These are phyloP conservation scores for Graphilbum fragrans DNA, from an alignment of 2,329 filamentous ascomycete species.

Conservation along the genomic window DNA sequence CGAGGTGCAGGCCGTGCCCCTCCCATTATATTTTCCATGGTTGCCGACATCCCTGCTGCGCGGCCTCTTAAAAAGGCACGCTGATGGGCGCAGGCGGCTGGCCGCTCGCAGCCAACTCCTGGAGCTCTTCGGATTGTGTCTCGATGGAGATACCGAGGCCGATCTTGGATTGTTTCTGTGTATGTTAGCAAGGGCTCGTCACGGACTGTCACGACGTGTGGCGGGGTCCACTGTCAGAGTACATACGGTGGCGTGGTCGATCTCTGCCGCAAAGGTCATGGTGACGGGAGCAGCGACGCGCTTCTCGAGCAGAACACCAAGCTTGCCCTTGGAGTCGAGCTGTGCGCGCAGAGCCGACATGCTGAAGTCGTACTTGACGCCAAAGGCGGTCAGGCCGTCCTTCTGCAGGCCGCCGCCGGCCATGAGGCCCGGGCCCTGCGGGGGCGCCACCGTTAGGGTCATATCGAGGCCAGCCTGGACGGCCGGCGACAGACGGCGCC, in stretches of 20 bases:
- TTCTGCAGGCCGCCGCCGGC: slow-evolving; percentile 71
- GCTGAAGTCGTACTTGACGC: slow-evolving; percentile 96
- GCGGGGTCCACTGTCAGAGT: not conserved
- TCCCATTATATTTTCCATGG: too few species aligned
- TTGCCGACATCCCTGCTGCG: not conserved
- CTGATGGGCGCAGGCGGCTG: slow-evolving; percentile 41
- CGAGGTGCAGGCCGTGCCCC: too few species aligned
- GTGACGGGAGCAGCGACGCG: slow-evolving; percentile 84
- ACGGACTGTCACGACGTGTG: too few species aligned
- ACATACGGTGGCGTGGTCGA: slow-evolving; percentile 89
- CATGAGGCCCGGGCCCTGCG: slow-evolving; percentile 40
- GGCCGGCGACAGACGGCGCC: slow-evolving; percentile 83
- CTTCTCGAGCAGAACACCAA: slow-evolving; percentile 90
- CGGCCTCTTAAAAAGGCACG: slow-evolving; percentile 47
- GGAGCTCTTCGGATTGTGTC: slow-evolving; percentile 66
- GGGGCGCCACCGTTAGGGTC: slow-evolving; percentile 69
- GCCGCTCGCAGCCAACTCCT: slow-evolving; percentile 66
- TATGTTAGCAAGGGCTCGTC: slow-evolving; percentile 15
- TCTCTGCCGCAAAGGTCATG: slow-evolving; percentile 90
- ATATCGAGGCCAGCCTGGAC: slow-evolving; percentile 94
- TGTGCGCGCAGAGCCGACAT: slow-evolving; percentile 93
- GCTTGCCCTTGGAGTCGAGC: slow-evolving; percentile 87
- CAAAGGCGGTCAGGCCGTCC: slow-evolving; percentile 83
- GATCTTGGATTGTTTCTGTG: slow-evolving; percentile 85
- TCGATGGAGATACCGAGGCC: slow-evolving; percentile 90